Evolutionary conservation across 495 filamentous ascomycete species (phyloP), one percentile per base, ranked within the genome.

Genomic region (Neurospora cerealis): DNA sequence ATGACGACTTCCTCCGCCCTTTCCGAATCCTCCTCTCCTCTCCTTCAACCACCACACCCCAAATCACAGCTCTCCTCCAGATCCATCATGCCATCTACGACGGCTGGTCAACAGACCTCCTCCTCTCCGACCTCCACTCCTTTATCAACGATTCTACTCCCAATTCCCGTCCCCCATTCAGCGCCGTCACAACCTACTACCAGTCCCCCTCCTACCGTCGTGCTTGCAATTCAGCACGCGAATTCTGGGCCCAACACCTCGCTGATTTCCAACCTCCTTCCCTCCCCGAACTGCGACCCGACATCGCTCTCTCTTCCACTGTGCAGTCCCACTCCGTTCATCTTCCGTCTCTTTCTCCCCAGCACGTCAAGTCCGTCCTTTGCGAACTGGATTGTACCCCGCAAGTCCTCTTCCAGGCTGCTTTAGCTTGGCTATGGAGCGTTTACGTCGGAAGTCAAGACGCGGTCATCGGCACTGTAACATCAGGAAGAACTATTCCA

Each of bases 71-170:
- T 3, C 79, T 86, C 1, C 48, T 91, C 10, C 85, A 86, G 44
- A 86, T 96, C 38, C 91, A 95, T 74, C 93, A 96, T 81, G 88
- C 91, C 0, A 78, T 95, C 0, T 96, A 96, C 76, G 93, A 96
- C 77, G 93, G 92, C 7, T 96, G 93, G 93, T 93, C 91, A 6
- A 86, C 92, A 77, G 93, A 95, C 71, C 80, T 93, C 40, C 79
- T 96, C 0, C 77, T 93, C 28, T 81, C 84, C 4, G 92, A 95
- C 77, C 83, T 96, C 2, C 78, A 84, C 39, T 75, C 73, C 76
- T 89, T 5, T 78, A 85, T 70, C 75, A 54, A 36, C 80, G 80
- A 13, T 41, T 75, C 2, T 5, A 74, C 6, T 72, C 78, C 54
- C 2, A n/a, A 69, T 0, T 3, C 77, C 1, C 82, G 89, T 70